These are phyloP conservation scores for Megacollybia marginata DNA, from an alignment of 768 basidiomycete genomes.

Conservation along the genomic window DNA sequence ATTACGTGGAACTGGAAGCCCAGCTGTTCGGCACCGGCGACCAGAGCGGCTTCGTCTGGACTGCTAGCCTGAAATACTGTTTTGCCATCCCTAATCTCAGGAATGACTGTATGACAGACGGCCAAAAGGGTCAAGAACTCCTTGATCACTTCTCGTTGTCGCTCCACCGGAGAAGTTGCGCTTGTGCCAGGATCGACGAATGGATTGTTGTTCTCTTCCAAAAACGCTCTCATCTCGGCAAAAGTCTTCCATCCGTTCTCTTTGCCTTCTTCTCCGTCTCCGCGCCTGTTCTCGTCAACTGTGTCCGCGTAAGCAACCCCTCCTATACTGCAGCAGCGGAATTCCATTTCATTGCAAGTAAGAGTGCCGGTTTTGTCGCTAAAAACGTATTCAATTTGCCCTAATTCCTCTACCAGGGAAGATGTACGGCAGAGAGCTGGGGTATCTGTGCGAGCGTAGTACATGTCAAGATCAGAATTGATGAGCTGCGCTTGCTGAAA, in stretches of 20 bases:
- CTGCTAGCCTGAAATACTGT: conserved; percentile 93
- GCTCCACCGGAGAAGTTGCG: conserved; percentile 21
- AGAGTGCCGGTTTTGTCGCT: conserved; percentile 96
- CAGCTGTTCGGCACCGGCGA: conserved; percentile 85
- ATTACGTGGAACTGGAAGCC: conserved; percentile 93
- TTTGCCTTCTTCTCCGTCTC: conserved; percentile 50
- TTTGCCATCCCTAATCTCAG: conserved; percentile 85
- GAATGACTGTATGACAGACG: conserved; percentile 98
- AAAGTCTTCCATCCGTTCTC: conserved; percentile 73
- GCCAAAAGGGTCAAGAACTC: conserved; percentile 82
- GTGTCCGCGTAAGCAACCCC: conserved; percentile 86
- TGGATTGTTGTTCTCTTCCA: conserved; percentile 49
- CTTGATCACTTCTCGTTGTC: conserved; percentile 46
- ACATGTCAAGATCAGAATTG: conserved; percentile 98
- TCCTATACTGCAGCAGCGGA: conserved; percentile 81
- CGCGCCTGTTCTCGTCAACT: conserved; percentile 80
- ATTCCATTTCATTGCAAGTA: conserved; percentile 98
- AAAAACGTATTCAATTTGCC: conserved; percentile 90
- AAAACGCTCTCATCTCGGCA: conserved; percentile 53
- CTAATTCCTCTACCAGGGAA: conserved; percentile 95
- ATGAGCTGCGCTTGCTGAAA: conserved; percentile 96
- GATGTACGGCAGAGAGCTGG: conserved; percentile 98
- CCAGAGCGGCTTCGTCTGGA: conserved; percentile 95
- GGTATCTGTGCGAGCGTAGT: conserved; percentile 90
- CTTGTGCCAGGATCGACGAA: conserved; percentile 43